Evolutionary conservation across 768 basidiomycete species (phyloP).

Genomic region (Rhodotorula diobovata): DNA sequence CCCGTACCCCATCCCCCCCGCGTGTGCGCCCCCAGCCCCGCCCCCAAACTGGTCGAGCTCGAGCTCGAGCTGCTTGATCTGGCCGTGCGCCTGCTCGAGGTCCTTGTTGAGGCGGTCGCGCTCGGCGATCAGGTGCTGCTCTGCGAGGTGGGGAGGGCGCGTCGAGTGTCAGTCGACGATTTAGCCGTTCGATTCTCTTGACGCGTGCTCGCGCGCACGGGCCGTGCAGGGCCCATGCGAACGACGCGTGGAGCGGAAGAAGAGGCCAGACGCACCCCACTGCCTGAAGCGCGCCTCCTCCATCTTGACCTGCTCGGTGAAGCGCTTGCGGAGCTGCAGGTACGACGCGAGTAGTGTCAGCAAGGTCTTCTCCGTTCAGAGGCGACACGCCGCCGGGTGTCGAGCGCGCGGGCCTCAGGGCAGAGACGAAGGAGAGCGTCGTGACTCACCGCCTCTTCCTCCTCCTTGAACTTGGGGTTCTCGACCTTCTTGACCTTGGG

Average conservation of each 20-base stretch:
- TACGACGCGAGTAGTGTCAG: background rate
- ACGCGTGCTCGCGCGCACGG: background rate
- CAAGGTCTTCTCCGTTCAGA: background rate
- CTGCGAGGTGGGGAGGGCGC: conserved; percentile 15
- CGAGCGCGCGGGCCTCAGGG: background rate
- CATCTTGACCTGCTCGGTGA: conserved; percentile 99
- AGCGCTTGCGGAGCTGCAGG: conserved; percentile 73
- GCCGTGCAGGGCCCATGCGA: background rate
- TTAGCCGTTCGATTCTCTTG: background rate
- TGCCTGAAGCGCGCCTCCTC: conserved; percentile 97
- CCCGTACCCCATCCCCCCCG: conserved; percentile 16
- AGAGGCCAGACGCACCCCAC: conserved; percentile 75
- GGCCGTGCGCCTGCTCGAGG: conserved; percentile 67
- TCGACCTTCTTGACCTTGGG: conserved; percentile 97
- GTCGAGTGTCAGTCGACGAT: background rate
- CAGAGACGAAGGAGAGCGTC: background rate
- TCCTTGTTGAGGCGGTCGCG: conserved; percentile 99
- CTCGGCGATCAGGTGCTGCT: conserved; percentile 83
- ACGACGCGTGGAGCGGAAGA: conserved; percentile 57
- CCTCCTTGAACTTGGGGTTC: conserved; percentile 99
- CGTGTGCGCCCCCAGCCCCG: too few relatives aligned
- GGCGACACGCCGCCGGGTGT: background rate
- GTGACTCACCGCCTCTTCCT: conserved; percentile 69
- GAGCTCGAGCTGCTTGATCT: conserved; percentile 83
- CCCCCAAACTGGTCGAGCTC: conserved; percentile 55